Percentiles rank a stretch among this genome's conserved stretches.
Evolutionary conservation across 2,329 filamentous ascomycete species (phyloP).

Genomic region (Fusarium penzigii): DNA sequence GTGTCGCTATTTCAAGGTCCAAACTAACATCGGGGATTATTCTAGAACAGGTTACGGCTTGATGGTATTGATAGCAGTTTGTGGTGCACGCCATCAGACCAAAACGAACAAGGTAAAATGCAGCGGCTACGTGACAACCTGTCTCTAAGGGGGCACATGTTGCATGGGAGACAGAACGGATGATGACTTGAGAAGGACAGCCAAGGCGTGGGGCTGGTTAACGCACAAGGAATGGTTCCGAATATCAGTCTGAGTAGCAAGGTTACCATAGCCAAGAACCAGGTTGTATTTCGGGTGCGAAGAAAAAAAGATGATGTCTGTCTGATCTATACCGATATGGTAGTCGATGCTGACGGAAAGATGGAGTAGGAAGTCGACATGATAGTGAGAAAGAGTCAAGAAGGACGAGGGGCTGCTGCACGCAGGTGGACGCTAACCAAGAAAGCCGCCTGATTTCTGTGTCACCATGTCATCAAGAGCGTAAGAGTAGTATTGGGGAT

Average conservation of each 20-base stretch:
- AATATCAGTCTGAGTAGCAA: neutral
- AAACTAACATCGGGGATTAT: no score
- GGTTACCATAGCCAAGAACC: neutral
- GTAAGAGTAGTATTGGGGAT: neutral
- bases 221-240: neutral
- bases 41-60: neutral
- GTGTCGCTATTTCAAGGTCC: no score
- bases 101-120: neutral
- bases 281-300: no score
- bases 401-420: no score
- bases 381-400: neutral
- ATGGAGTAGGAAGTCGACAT: neutral
- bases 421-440: neutral
- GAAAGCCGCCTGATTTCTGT: conserved; percentile 1
- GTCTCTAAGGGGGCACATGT: conserved; percentile 24
- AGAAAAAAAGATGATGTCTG: no score
- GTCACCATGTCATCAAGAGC: neutral
- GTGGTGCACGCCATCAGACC: neutral
- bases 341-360: neutral
- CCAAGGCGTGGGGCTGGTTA: neutral
- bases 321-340: no score
- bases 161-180: conserved; percentile 9
- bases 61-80: neutral
- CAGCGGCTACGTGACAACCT: conserved; percentile 8
- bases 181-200: neutral